A percentile compares a stretch with the other conserved stretches of the same genome.
Evolutionary conservation across 768 basidiomycete genomes (phyloP).

Genomic region (Lactarius sanguifluus): DNA sequence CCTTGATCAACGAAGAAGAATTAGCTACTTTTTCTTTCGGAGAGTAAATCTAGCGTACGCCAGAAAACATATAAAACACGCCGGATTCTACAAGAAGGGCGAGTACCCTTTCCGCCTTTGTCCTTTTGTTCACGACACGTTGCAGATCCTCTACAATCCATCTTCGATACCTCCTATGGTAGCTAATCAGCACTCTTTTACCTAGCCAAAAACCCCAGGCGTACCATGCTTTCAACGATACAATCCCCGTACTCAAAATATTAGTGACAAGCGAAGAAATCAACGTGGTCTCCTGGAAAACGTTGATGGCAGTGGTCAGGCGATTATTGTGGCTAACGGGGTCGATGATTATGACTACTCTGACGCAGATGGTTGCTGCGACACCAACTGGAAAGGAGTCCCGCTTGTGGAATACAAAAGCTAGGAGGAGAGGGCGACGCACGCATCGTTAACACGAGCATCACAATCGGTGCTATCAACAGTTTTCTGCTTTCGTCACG

Average conservation of each 20-base stretch:
- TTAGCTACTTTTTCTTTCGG: not conserved
- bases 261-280: constrained; percentile 2
- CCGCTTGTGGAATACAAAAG: not conserved
- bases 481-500: not conserved
- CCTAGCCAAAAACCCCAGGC: not conserved
- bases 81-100: constrained; percentile 1
- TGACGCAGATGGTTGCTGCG: not conserved
- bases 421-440: not conserved
- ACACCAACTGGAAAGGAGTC: not conserved
- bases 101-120: constrained; percentile 2
- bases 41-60: not conserved
- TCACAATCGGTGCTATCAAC: constrained; percentile 1
- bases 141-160: not conserved
- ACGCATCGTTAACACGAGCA: not conserved
- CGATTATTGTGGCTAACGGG: not conserved
- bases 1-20: not conserved
- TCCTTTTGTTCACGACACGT: not conserved
- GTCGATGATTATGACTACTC: not conserved
- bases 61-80: constrained; percentile 1
- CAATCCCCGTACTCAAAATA: not conserved
- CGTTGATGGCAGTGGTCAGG: not conserved
- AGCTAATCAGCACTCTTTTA: not conserved
- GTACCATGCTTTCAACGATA: constrained; percentile 2
- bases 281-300: not conserved
- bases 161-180: not conserved